Base-by-base conservation (phyloP, 805 yeast species). In the Candida odintsovae region DNA sequence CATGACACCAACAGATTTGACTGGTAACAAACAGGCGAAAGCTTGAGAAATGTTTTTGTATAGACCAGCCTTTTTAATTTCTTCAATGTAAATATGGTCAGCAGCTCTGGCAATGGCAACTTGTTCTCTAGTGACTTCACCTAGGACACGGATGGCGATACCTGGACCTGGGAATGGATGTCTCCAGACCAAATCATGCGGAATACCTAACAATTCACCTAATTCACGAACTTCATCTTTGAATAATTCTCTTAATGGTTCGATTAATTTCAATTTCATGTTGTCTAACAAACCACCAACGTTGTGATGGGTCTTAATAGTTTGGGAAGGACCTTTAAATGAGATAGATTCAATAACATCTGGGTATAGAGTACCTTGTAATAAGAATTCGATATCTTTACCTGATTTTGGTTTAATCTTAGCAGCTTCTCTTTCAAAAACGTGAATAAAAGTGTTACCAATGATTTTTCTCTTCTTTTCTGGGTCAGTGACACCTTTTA, bases 161-260 rank as follows among this genome's bases (percentile, higher is more conserved):
- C 99, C 99, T 67, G 99, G 99, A 67, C 99, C 99, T 61, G 99
- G 99, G 95, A 94, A 94, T 48, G 99, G 99, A 68, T 94, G 99
- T 78, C 99, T 88, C 98, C 98, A 92, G 57, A 94, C 98, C 59
- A 94, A 78, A 60, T 94, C 98, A 64, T 88, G 94, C 31, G 97
- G 95, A 60, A 94, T 92, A 43, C 96, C 97, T 73, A 94, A 73
- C 45, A 94, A 72, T 74, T 89, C 88, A 71, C 99, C 99, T 58
- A 94, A 76, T 60, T 84, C 87, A 71, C 99, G 89, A 49, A 94
- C 99, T 77, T 94, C 99, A 69, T 94, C 99, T 74, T 94, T 94
- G 80, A 94, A 94, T 63, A 94, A 79, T 76, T 94, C 99, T 72
- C 99, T 86, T 67, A 94, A 80, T 47, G 99, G 99, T 78, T 94